Base-by-base conservation (phyloP, 129 eudicot genomes). In the Cynara cardunculus region DNA sequence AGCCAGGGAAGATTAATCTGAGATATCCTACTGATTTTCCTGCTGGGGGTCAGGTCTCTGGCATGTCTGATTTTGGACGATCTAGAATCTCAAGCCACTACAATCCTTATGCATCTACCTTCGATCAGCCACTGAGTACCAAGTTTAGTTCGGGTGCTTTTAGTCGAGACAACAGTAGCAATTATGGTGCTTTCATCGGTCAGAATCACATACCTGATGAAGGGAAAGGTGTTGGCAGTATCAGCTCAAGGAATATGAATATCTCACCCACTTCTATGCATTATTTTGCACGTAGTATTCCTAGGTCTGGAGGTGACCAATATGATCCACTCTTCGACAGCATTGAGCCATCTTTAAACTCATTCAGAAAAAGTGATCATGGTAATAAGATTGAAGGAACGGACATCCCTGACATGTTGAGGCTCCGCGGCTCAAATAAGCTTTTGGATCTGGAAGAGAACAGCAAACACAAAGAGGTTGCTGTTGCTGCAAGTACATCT, bases 251-350 rank as follows among this genome's bases (percentile, higher is more conserved):
- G 74, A 71, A 71, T 70, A 37, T 75, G 75, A 61, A 65, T 71
- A 28, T 78, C 46, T 71, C 84, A 32, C 71, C 84, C 69, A 65
- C 71, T 80, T 75, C 89, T 65, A 81, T 49, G 18, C 46, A 26
- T 72, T 76, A 85, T 35, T 75, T 71, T 80, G 78, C 87, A 73
- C 81, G 65, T 25, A 77, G 71, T 35, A 56, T 77, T 46, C 88
- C 78, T 28, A 73, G 56, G 71, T 80, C 96, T 22, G 85, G 78
- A 25, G 86, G 88, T 75, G 91, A 88, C 75, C 97, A 94, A 82
- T 93, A 93, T 86, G 98, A 93, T 85, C 98, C 98, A 28, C 81
- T 90, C 53, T 89, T 78, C 68, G 97, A 93, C 84, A 90, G 96
- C 85, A 80, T 93, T 71, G 96, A 93, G 61, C 98, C 92, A 39